Evolutionary conservation across 169 alveolate genomes (phyloP), one percentile per base, ranked within the genome.

Genomic region (Babesia caballi): DNA sequence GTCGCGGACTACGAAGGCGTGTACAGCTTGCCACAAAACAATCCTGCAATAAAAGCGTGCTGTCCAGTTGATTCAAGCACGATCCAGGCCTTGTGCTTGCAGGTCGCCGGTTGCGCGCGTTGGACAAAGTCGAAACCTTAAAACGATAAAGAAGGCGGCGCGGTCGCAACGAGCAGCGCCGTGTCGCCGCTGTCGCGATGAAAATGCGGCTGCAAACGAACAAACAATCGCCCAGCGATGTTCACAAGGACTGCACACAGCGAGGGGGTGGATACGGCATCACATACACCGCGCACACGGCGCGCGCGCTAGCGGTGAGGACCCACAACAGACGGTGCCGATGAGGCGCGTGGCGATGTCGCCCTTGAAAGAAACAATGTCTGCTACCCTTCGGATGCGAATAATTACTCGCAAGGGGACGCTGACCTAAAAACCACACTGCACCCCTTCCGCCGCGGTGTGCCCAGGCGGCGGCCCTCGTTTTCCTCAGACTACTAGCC

Each of bases 71-170:
- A 49, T 49, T 49, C 23, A 19, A 8, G 44, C n/a, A 14, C 8
- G 17, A 30, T 4, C 47, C 21, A 12, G 14, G 11, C 67, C 67
- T 7, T 2, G 51, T 12, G 50, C 36, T 28, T 38, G 69, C 23
- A 11, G 4, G 32, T 32, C 33, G 32, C 53, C 1, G 69, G 11
- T 25, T 15, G 23, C 5, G 32, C 56, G 36, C 47, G 54, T 40
- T 38, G 54, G 23, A 56, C 44, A 63, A 63, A 63, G 61, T 46
- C 60, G 25, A 63, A 63, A 63, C n/a, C 58, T 63, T 63, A 63
- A 63, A 63, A 33, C 50, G 38, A 47, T 41, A 47, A 23, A 19
- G 33, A 63, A 46, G 38, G 63, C 60, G 59, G 50, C 33, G 38
- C 5, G 9, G 27, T 4, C 61, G 60, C 63, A n/a, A 32, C 53